Conservation (phyloP, 306 rosid species). For the Castanea mollissima region DNA sequence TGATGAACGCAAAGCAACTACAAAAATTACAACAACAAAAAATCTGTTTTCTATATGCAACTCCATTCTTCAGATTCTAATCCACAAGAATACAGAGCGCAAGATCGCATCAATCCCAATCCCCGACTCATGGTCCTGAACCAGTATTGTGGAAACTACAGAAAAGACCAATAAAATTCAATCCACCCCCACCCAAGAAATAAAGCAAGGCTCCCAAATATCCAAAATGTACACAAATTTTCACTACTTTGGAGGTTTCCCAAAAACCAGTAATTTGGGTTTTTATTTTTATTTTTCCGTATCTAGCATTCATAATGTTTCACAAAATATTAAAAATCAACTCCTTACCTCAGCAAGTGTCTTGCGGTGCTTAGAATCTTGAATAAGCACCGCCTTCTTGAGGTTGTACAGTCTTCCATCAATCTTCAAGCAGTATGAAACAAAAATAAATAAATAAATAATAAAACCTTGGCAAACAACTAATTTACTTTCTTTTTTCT, state of each 20-base stretch:
- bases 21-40: too few relatives aligned
- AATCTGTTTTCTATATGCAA: neutral
- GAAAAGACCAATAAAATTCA: too few relatives aligned
- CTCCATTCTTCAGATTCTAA: slow-evolving; percentile 18
- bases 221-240: slow-evolving; percentile 7
- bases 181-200: slow-evolving; percentile 29
- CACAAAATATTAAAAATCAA: slow-evolving; percentile 2
- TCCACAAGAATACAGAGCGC: too few relatives aligned
- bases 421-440: slow-evolving; percentile 44
- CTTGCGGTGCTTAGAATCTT: slow-evolving; percentile 91
- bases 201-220: too few relatives aligned
- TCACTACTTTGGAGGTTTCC: too few relatives aligned
- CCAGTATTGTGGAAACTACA: too few relatives aligned
- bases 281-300: too few relatives aligned
- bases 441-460: neutral
- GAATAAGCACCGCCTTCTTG: slow-evolving; percentile 83
- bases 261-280: too few relatives aligned
- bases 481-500: neutral
- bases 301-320: neutral
- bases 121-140: neutral
- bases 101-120: slow-evolving; percentile 30
- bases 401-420: slow-evolving; percentile 83
- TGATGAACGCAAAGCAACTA: too few relatives aligned
- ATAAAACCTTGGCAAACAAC: neutral
- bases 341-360: slow-evolving; percentile 85